Conservation (phyloP, 805 yeast species). For the Zygoascus tannicola region DNA sequence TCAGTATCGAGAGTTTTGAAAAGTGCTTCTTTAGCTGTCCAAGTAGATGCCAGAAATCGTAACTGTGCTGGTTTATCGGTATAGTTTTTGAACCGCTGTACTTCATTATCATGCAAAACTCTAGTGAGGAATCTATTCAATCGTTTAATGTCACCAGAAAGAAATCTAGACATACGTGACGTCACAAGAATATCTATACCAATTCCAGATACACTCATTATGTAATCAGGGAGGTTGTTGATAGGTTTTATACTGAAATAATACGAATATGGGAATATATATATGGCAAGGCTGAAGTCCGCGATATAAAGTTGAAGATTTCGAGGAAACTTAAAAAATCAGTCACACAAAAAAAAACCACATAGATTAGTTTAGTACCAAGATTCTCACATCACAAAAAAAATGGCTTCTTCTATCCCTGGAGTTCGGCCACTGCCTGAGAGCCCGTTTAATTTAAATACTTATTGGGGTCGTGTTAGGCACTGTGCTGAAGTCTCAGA, state of each 20-base stretch:
- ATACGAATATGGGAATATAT: too few species aligned
- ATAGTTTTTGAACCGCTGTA: not conserved
- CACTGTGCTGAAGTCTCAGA: constrained; percentile 92
- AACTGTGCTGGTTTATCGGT: constrained; percentile 1
- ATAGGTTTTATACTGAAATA: too few species aligned
- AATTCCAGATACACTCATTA: constrained; percentile 33
- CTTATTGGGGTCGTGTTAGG: constrained; percentile 89
- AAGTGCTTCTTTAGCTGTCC: constrained; percentile 73
- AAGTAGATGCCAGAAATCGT: constrained; percentile 42
- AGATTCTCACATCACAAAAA: too few species aligned
- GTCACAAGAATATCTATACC: constrained; percentile 50
- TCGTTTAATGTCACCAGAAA: constrained; percentile 30
- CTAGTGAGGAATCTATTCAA: constrained; percentile 35
- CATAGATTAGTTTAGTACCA: too few species aligned
- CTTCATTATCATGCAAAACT: constrained; percentile 39
- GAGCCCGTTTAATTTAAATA: constrained; percentile 66
- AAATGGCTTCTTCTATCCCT: constrained; percentile 81
- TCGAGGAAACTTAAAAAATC: too few species aligned
- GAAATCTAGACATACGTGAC: constrained; percentile 37
- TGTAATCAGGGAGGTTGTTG: not conserved
- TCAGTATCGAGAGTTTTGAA: constrained; percentile 45
- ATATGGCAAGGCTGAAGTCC: too few species aligned
- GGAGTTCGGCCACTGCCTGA: constrained; percentile 75
- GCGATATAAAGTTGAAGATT: too few species aligned
- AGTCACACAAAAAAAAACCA: too few species aligned